Evolutionary conservation across 192 early-diverging fungal species (phyloP).

Genomic region (Diversispora eburnea): DNA sequence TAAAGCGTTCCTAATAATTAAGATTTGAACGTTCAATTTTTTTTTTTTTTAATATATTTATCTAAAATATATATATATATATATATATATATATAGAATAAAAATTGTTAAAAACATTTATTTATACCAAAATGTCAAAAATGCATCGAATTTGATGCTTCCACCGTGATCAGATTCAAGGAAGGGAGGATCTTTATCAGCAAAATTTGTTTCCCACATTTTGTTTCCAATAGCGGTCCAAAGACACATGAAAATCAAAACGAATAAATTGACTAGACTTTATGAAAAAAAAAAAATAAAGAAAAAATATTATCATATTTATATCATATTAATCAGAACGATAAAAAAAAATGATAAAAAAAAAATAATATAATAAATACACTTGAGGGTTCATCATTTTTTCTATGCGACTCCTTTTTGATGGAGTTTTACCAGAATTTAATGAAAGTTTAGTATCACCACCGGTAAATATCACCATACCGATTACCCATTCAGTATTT

Average conservation of each 20-base stretch:
- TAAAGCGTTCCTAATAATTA: conserved; percentile 49
- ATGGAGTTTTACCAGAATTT: conserved; percentile 69
- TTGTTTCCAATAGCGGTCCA: conserved; percentile 42
- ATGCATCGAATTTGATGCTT: conserved; percentile 3
- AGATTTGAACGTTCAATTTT: conserved; percentile 74
- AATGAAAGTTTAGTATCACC: conserved; percentile 74
- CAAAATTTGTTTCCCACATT: conserved; percentile 29
- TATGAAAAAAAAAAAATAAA: conserved; percentile 39
- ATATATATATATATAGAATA: too few relatives aligned
- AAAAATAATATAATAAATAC: conserved; percentile 15
- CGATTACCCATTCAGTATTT: conserved; percentile 77
- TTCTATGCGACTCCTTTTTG: conserved; percentile 66
- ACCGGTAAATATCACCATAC: conserved; percentile 69
- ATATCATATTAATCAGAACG: not conserved
- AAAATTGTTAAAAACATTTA: not conserved
- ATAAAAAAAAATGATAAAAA: too few relatives aligned
- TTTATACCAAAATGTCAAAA: conserved; percentile 20
- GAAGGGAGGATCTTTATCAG: not conserved
- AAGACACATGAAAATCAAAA: conserved; percentile 63
- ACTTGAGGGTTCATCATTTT: conserved; percentile 68
- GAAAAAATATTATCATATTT: not conserved
- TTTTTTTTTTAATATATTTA: not conserved
- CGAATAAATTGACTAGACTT: conserved; percentile 66
- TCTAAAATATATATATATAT: not conserved
- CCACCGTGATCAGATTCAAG: not conserved